A percentile compares a stretch with the other conserved stretches of the same genome.
These are phyloP conservation scores for Straminergon stramineum DNA, from an alignment of 225 moss, liverwort and hornwort genomes.

Conservation along the genomic window DNA sequence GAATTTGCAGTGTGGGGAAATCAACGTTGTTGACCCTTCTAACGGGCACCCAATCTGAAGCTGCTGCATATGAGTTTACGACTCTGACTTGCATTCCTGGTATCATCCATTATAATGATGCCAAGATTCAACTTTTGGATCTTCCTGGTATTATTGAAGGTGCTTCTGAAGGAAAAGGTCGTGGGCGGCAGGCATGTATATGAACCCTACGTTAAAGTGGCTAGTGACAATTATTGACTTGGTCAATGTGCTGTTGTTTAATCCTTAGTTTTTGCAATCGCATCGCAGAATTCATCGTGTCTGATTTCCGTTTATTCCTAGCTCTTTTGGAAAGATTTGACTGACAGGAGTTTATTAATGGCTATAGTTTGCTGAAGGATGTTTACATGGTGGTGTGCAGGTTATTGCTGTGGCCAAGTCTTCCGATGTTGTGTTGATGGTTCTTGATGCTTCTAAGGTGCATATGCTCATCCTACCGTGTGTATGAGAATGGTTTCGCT, in stretches of 20 bases:
- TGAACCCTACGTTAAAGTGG: background rate
- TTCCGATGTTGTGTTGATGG: constrained; percentile 98
- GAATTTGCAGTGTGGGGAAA: constrained; percentile 83
- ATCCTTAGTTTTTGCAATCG: background rate
- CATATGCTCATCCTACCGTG: background rate
- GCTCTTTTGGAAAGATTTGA: background rate
- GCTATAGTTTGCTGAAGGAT: background rate
- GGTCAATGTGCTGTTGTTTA: background rate
- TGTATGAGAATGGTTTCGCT: background rate
- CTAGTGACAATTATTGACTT: background rate
- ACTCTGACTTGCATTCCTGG: constrained; percentile 99
- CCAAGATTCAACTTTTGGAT: constrained; percentile 98
- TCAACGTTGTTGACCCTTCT: constrained; percentile 89
- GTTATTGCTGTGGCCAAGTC: constrained; percentile 99
- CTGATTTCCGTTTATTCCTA: background rate
- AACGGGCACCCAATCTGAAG: constrained; percentile 98
- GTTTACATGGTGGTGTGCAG: constrained; percentile 27
- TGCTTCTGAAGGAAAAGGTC: constrained; percentile 98
- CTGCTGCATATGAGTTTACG: constrained; percentile 98
- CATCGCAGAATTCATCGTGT: background rate
- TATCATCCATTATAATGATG: constrained; percentile 97
- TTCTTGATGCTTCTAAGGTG: constrained; percentile 99
- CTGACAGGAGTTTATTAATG: background rate
- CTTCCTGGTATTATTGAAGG: constrained; percentile 99
- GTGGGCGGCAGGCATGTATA: constrained; percentile 84